Evolutionary conservation across 805 yeast genomes (phyloP).

Genomic region (Sugiyamaella chiloensis): DNA sequence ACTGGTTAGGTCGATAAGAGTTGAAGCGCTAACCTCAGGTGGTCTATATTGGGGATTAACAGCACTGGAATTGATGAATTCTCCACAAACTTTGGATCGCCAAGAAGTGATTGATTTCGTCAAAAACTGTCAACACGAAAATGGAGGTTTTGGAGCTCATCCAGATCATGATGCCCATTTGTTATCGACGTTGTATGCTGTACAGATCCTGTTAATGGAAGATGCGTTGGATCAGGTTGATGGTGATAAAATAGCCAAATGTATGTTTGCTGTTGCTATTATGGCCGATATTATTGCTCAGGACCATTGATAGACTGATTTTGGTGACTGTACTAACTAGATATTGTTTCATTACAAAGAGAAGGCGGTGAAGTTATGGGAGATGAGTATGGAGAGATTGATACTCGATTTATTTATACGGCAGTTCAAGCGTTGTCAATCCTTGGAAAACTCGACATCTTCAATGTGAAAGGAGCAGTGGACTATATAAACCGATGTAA

Average conservation of each 20-base stretch:
- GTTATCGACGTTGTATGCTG: conserved; percentile 77
- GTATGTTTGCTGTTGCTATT: conserved; percentile 34
- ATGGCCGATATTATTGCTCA: conserved; percentile 28
- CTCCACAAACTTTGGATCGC: conserved; percentile 55
- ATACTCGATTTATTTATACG: conserved; percentile 84
- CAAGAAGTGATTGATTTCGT: conserved; percentile 68
- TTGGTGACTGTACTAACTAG: too few species aligned
- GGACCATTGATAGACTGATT: neutral
- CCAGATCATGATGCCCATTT: conserved; percentile 89
- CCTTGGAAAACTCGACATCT: conserved; percentile 54
- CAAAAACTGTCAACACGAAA: conserved; percentile 52
- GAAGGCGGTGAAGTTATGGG: conserved; percentile 80
- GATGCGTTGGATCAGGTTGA: conserved; percentile 49
- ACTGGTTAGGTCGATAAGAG: conserved; percentile 5
- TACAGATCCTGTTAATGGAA: conserved; percentile 73
- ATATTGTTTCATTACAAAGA: conserved; percentile 43
- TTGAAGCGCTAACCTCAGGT: conserved; percentile 30
- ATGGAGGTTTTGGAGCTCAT: conserved; percentile 80
- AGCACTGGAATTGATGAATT: conserved; percentile 60
- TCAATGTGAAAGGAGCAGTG: conserved; percentile 51
- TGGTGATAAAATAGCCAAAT: conserved; percentile 34
- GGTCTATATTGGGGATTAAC: conserved; percentile 96
- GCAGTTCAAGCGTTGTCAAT: conserved; percentile 73
- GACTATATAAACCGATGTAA: conserved; percentile 64
- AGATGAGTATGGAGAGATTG: conserved; percentile 88